These are phyloP conservation scores for Sclerotinia minor DNA, from an alignment of 2,329 filamentous ascomycete species.

Conservation along the genomic window DNA sequence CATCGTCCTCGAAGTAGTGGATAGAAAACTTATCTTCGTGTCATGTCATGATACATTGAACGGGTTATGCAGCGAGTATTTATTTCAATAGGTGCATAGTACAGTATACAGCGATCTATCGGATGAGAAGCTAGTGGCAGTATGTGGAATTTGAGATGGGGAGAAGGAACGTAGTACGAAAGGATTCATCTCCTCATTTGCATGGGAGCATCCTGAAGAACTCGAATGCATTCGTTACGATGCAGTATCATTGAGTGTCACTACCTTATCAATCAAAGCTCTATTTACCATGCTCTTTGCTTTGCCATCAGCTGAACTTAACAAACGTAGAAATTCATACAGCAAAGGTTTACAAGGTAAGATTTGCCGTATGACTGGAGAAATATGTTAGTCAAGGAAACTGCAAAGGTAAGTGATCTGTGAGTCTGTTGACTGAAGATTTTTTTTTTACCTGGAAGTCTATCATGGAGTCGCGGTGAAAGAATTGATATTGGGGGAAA, in stretches of 20 bases:
- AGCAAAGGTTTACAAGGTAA: no score
- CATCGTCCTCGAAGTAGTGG: not conserved
- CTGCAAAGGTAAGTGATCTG: not conserved
- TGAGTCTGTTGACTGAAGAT: not conserved
- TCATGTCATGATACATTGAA: not conserved
- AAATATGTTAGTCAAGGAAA: conserved; percentile 15
- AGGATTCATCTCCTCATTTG: not conserved
- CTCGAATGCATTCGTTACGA: conserved; percentile 2
- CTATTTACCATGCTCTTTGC: not conserved
- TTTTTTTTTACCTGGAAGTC: not conserved
- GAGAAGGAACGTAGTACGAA: not conserved
- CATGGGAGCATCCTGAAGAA: not conserved
- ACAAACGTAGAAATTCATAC: not conserved
- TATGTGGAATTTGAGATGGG: not conserved
- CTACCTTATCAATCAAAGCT: not conserved
- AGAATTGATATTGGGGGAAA: not conserved
- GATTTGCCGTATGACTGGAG: not conserved
- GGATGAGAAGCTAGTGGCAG: not conserved
- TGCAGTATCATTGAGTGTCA: conserved; percentile 13
- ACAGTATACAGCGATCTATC: not conserved
- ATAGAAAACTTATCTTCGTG: not conserved
- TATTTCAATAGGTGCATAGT: not conserved
- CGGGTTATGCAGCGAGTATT: not conserved
- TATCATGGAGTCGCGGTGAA: conserved; percentile 8
- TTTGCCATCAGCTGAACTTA: no score